Conservation (phyloP, 164 flowering plant species). For the Cinnamomum chago region DNA sequence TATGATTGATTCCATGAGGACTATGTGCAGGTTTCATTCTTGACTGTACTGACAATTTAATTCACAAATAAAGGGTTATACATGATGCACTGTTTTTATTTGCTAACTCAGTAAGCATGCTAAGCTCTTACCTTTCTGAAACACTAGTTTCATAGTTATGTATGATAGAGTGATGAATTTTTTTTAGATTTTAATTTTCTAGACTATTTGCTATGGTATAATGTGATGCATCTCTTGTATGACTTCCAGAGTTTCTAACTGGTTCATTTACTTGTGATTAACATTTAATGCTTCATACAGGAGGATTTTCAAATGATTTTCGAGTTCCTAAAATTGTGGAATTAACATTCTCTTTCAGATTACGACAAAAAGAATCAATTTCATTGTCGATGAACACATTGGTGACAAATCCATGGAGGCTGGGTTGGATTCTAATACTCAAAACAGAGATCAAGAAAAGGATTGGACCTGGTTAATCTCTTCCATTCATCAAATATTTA, state of each 20-base stretch:
- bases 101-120: too few species aligned
- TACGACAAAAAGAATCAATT: slow-evolving; percentile 82
- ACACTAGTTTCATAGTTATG: too few species aligned
- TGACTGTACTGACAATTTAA: too few species aligned
- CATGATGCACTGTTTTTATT: too few species aligned
- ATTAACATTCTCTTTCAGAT: slow-evolving; percentile 46
- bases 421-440: slow-evolving; percentile 29
- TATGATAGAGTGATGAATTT: not conserved
- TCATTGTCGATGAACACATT: slow-evolving; percentile 57
- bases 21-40: too few species aligned
- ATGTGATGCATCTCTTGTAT: not conserved
- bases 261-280: not conserved
- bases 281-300: not conserved
- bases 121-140: too few species aligned
- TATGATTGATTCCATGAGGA: too few species aligned
- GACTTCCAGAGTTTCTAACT: not conserved
- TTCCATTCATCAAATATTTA: slow-evolving; percentile 88
- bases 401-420: slow-evolving; percentile 37
- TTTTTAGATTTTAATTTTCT: too few species aligned
- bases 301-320: not conserved
- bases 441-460: slow-evolving; percentile 47
- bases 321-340: not conserved
- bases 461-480: slow-evolving; percentile 81
- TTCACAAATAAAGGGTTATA: too few species aligned
- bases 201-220: not conserved